phyloP scores from a whole-genome alignment of 169 alveolate species.

The Eimeria sp. region DNA sequence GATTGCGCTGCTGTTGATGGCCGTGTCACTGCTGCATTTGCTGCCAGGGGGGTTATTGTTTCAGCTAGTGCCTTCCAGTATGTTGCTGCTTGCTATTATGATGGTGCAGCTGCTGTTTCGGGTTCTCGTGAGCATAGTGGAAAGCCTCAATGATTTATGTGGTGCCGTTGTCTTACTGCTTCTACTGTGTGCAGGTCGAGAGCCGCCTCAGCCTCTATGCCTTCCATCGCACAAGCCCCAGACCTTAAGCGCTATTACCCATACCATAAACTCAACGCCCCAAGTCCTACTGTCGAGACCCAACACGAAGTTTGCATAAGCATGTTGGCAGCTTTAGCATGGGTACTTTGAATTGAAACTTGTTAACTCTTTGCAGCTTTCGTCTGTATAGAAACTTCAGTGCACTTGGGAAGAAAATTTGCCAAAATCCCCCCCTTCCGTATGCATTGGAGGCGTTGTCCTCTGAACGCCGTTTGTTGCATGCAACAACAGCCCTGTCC shows the following conservation, averaged over 20 bases:
- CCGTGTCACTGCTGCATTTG: not conserved
- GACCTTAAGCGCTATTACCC: not conserved
- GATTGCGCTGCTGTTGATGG: not conserved
- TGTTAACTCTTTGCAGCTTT: not conserved
- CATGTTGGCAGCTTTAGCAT: not conserved
- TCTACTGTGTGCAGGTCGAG: not conserved
- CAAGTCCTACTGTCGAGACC: not conserved
- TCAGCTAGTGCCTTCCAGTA: not conserved
- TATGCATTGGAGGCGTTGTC: not conserved
- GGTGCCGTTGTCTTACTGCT: not conserved
- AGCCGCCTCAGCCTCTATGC: not conserved
- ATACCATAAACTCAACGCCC: not conserved
- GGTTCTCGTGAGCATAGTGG: not conserved
- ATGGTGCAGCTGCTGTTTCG: not conserved
- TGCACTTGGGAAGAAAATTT: not conserved
- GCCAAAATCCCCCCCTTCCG: not conserved
- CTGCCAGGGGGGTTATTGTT: not conserved
- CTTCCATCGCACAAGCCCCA: not conserved
- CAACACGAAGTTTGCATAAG: not conserved
- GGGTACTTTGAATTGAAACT: not conserved
- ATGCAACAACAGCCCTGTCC: not conserved
- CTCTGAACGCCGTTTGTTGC: not conserved
- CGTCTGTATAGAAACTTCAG: not conserved
- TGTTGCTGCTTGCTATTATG: not conserved
- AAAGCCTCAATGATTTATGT: not conserved